Percentiles rank a stretch among this genome's conserved stretches.
These are phyloP conservation scores for Lecanicillium sp. DNA, from an alignment of 2,329 filamentous ascomycete species.

Conservation along the genomic window DNA sequence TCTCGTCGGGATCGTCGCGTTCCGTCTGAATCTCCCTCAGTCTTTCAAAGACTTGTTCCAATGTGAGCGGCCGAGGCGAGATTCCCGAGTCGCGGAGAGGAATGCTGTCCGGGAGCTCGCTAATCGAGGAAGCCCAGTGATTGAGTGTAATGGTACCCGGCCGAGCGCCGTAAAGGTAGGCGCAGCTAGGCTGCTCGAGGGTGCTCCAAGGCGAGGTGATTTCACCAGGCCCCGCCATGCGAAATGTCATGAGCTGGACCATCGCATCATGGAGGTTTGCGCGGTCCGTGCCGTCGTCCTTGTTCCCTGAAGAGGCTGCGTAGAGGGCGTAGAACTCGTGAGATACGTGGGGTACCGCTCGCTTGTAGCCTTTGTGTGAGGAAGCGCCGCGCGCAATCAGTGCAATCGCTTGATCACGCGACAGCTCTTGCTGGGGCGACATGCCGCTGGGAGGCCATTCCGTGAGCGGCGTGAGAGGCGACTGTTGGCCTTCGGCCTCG, in stretches of 20 bases:
- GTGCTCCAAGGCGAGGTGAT: constrained; percentile 59
- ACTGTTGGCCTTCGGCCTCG: not conserved
- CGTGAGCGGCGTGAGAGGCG: constrained; percentile 31
- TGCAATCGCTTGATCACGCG: constrained; percentile 48
- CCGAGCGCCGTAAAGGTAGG: constrained; percentile 58
- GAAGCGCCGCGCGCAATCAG: constrained; percentile 54
- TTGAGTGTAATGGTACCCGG: constrained; percentile 69
- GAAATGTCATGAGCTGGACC: constrained; percentile 53
- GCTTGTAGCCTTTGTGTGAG: constrained; percentile 48
- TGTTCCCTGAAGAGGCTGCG: constrained; percentile 42
- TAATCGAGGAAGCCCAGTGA: constrained; percentile 57
- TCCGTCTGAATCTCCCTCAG: constrained; percentile 52
- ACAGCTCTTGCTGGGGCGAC: constrained; percentile 42
- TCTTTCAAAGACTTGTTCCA: constrained; percentile 53
- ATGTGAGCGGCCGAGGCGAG: constrained; percentile 53
- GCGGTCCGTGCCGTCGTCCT: constrained; percentile 38
- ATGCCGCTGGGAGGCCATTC: constrained; percentile 54
- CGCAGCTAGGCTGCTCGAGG: constrained; percentile 67
- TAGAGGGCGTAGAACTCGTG: constrained; percentile 53
- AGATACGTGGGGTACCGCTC: constrained; percentile 47
- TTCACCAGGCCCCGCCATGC: constrained; percentile 36
- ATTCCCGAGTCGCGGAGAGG: constrained; percentile 53
- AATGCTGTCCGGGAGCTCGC: constrained; percentile 48
- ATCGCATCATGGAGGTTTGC: constrained; percentile 49
- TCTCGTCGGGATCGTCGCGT: constrained; percentile 51